Evolutionary conservation across 2,329 filamentous ascomycete genomes (phyloP).

Genomic region (Xylaria hypoxylon): DNA sequence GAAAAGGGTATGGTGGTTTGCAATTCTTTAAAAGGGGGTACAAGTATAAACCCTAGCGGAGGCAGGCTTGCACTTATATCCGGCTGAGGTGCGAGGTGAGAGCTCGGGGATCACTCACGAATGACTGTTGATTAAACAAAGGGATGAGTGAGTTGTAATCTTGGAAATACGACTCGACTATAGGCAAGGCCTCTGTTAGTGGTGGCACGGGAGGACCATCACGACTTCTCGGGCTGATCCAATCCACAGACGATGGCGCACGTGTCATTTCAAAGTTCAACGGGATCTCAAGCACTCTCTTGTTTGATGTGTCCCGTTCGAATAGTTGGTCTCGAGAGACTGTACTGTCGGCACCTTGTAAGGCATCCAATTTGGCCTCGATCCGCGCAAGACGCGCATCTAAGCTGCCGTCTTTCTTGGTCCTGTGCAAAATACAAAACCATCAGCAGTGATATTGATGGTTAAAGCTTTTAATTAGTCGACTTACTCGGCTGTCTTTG

Average conservation of each 20-base stretch:
- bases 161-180: slow-evolving; percentile 55
- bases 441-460: slow-evolving; percentile 1
- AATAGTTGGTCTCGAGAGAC: slow-evolving; percentile 12
- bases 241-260: background rate
- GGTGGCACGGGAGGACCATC: slow-evolving; percentile 45
- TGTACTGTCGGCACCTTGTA: slow-evolving; percentile 26
- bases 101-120: slow-evolving; percentile 36
- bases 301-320: background rate
- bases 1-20: background rate
- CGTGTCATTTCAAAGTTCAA: background rate
- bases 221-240: background rate
- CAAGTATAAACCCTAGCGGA: background rate
- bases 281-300: background rate
- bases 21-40: background rate
- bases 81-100: background rate
- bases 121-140: slow-evolving; percentile 53
- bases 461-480: background rate
- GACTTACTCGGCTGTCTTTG: slow-evolving; percentile 18
- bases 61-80: background rate
- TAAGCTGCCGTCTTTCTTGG: slow-evolving; percentile 30
- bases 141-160: slow-evolving; percentile 54
- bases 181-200: slow-evolving; percentile 51
- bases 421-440: slow-evolving; percentile 6
- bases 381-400: slow-evolving; percentile 47
- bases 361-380: slow-evolving; percentile 46